Conservation (phyloP, 2,329 filamentous ascomycete species). For the Aphanocladium album region DNA sequence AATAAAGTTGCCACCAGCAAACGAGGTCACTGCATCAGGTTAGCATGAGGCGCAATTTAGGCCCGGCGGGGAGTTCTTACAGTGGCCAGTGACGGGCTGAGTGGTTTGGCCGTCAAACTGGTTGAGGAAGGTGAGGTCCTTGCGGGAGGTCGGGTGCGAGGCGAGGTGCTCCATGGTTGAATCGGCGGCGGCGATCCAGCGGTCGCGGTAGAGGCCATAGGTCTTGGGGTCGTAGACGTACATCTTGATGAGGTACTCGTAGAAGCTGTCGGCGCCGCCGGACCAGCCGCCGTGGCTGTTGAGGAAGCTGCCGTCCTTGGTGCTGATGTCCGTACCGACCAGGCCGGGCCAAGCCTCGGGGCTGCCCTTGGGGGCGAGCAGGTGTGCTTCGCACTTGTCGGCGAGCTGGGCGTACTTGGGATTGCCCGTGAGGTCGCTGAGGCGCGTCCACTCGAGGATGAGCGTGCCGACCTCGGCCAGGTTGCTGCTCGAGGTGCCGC, state of each 20-base stretch:
- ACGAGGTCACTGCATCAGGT: slow-evolving; percentile 67
- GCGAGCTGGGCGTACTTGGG: slow-evolving; percentile 57
- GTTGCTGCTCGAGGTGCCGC: slow-evolving; percentile 55
- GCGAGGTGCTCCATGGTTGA: slow-evolving; percentile 68
- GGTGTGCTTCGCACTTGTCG: slow-evolving; percentile 61
- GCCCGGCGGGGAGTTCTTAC: slow-evolving; percentile 38
- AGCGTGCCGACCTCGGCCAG: slow-evolving; percentile 70
- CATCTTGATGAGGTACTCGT: slow-evolving; percentile 84
- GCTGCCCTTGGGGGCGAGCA: slow-evolving; percentile 53
- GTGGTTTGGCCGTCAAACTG: slow-evolving; percentile 45
- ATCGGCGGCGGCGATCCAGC: slow-evolving; percentile 71
- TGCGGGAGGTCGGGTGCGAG: slow-evolving; percentile 59
- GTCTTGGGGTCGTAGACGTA: slow-evolving; percentile 67
- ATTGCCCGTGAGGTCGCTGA: slow-evolving; percentile 68
- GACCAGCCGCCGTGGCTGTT: slow-evolving; percentile 67
- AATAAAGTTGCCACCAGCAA: slow-evolving; percentile 80
- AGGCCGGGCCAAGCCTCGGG: slow-evolving; percentile 69
- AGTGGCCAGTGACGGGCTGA: slow-evolving; percentile 43
- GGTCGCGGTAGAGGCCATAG: slow-evolving; percentile 62
- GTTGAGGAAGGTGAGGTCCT: slow-evolving; percentile 69
- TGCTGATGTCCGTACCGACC: slow-evolving; percentile 61
- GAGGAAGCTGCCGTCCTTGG: slow-evolving; percentile 59
- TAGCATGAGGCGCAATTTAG: slow-evolving; percentile 55
- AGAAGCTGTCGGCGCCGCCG: slow-evolving; percentile 67
- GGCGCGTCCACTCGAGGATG: slow-evolving; percentile 74